Evolutionary conservation across 2,329 filamentous ascomycete genomes (phyloP).

Genomic region (Fusarium denticulatum): DNA sequence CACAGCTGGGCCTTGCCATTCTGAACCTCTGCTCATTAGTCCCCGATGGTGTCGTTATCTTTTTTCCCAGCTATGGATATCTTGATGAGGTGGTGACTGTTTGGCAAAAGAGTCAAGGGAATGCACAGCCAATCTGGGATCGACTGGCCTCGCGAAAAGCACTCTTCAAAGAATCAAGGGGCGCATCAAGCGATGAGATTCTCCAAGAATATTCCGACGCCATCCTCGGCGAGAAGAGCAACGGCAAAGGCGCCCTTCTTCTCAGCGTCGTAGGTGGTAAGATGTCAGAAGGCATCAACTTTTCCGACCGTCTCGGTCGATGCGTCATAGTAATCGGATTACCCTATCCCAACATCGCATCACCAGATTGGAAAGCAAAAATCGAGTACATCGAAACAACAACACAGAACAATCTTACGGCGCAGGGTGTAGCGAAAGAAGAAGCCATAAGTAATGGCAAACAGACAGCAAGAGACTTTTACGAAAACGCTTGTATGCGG

Average conservation of each 20-base stretch:
- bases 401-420: slow-evolving; percentile 51
- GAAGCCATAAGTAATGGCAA: slow-evolving; percentile 53
- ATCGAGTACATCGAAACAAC: slow-evolving; percentile 83
- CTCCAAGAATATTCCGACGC: slow-evolving; percentile 77
- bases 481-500: slow-evolving; percentile 95
- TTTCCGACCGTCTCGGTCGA: slow-evolving; percentile 88
- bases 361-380: slow-evolving; percentile 92
- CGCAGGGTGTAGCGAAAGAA: slow-evolving; percentile 34
- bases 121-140: slow-evolving; percentile 64
- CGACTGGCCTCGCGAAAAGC: slow-evolving; percentile 67
- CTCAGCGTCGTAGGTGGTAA: slow-evolving; percentile 94
- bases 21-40: slow-evolving; percentile 77
- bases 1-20: slow-evolving; percentile 78
- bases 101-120: slow-evolving; percentile 62
- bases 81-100: slow-evolving; percentile 75
- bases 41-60: slow-evolving; percentile 90
- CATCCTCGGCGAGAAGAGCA: slow-evolving; percentile 61
- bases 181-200: slow-evolving; percentile 71
- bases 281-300: slow-evolving; percentile 98
- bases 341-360: slow-evolving; percentile 90
- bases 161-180: slow-evolving; percentile 68
- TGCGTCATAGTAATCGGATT: slow-evolving; percentile 92
- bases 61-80: slow-evolving; percentile 96
- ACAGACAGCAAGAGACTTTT: slow-evolving; percentile 78
- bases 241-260: slow-evolving; percentile 74